A percentile compares a stretch with the other conserved stretches of the same genome.
These are phyloP conservation scores for Naumovozyma dairenensis DNA, from an alignment of 805 yeast genomes.

Conservation along the genomic window DNA sequence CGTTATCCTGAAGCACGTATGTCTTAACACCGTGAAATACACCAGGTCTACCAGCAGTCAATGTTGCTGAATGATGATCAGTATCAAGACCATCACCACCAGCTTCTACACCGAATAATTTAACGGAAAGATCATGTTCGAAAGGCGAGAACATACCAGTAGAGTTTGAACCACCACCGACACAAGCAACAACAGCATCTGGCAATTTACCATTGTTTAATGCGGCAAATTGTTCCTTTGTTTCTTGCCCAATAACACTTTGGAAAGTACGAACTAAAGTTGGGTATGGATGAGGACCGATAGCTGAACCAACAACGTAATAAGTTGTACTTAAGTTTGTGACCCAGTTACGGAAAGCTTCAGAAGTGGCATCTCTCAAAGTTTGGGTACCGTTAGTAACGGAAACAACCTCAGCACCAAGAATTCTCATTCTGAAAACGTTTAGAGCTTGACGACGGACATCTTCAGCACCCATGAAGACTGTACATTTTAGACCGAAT, in stretches of 20 bases:
- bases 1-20: conserved; percentile 78
- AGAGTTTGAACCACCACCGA: conserved; percentile 98
- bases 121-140: conserved; percentile 68
- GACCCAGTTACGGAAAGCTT: conserved; percentile 95
- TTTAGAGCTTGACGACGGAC: conserved; percentile 96
- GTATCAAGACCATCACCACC: conserved; percentile 97
- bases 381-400: conserved; percentile 94
- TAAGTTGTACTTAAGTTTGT: conserved; percentile 78
- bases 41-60: conserved; percentile 93
- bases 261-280: conserved; percentile 97
- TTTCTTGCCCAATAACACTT: conserved; percentile 90
- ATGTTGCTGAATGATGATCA: conserved; percentile 83
- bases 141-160: conserved; percentile 95
- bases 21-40: conserved; percentile 97
- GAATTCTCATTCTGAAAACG: conserved; percentile 91
- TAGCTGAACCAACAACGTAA: conserved; percentile 95
- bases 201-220: conserved; percentile 78
- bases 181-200: conserved; percentile 94
- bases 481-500: conserved; percentile 87
- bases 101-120: conserved; percentile 90
- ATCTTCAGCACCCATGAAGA: conserved; percentile 98
- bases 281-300: conserved; percentile 99
- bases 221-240: conserved; percentile 79
- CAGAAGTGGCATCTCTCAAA: conserved; percentile 94
- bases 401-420: conserved; percentile 92